Evolutionary conservation across 345 rosid species (phyloP), one percentile per base, ranked within the genome.

Genomic region (Cardamine occulta): DNA sequence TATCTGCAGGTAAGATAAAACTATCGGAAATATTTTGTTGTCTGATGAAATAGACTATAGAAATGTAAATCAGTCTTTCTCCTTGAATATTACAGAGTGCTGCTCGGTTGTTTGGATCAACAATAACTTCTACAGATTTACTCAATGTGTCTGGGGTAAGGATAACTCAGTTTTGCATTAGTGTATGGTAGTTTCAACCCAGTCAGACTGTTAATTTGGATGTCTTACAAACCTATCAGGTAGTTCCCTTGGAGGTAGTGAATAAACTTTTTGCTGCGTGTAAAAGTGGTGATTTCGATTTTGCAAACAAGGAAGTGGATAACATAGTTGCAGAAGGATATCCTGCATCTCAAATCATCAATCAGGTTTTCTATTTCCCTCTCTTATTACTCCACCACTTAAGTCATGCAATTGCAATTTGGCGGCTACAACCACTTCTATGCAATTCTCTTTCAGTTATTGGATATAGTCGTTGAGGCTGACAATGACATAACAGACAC

Each of bases 71-170:
- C 32, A 9, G 34, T 74, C 40, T 58, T 29, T 58, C 49, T 58
- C 39, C 44, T 19, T 68, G 74, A 70, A 74, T 82, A 58, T 81
- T 82, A 76, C 88, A 95, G 99, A 97, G 99, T 77, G 97, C 89
- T 75, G 89, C 98, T 73, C 91, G 97, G 63, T 82, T 93, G 72
- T 93, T 82, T 86, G 98, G 98, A 83, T 96, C 95, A 74, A 82
- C 91, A 42, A 88, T 93, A 80, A 84, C 94, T 70, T 89, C 94
- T 14, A 87, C 66, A 72, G 93, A 96, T 69, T 85, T 93, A 60
- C 80, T 93, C 44, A 60, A 81, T 49, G 97, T 91, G 56, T 93
- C 99, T 52, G 98, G 98, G 83, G 99, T 89, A 85, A 85, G 93
- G 80, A 72, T 63, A 10, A 65, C 47, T 15, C 17, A 8, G 28